Base-by-base conservation (phyloP, 1,139 yeast genomes). In the Magnusiomyces tetraspermus region DNA sequence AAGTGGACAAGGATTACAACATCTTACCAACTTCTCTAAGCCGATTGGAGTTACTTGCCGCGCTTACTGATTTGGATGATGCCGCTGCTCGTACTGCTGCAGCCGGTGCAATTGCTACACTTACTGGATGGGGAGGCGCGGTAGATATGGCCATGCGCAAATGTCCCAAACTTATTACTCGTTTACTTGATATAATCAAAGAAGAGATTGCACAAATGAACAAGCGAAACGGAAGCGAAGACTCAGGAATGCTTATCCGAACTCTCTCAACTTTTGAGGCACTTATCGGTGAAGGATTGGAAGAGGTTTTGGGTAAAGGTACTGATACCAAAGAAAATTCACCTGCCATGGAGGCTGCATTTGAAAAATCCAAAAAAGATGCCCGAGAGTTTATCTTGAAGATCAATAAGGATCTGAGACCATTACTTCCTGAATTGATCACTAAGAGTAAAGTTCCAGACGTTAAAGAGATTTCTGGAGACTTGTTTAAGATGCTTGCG, bases 81-180 rank as follows among this genome's bases (percentile, higher is more conserved):
- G 54, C 55, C 13, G 59, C 57, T 15, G 63, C 72, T 2, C 63
- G 71, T 2, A 52, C 58, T 3, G 76, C 76, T 0, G 75, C 74
- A 1, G 62, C 71, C 2, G 76, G 75, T 1, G 71, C 73, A 15
- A 50, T 72, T 26, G 76, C 75, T 2, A 62, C 66, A 49, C 59
- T 72, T 2, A 60, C 72, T 1, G 71, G 69, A 46, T 70, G 70
- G 70, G 67, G 62, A 10, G 62, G 57, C 10, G 67, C 68, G 2
- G 67, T 69, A 1, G 64, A 62, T 3, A 56, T 53, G 13, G 59
- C 57, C n/a, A 55, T 68, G 56, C 57, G 58, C 31, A 41, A 53
- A 36, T 55, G 55, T 26, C 55, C 53, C 28, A 55, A 58, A 43
- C 55, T 63, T 15, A 48, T 63, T 31, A 59, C 56, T 38, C 53